These are phyloP conservation scores for Glycine latifolia DNA, from an alignment of 306 rosid genomes.

Conservation along the genomic window DNA sequence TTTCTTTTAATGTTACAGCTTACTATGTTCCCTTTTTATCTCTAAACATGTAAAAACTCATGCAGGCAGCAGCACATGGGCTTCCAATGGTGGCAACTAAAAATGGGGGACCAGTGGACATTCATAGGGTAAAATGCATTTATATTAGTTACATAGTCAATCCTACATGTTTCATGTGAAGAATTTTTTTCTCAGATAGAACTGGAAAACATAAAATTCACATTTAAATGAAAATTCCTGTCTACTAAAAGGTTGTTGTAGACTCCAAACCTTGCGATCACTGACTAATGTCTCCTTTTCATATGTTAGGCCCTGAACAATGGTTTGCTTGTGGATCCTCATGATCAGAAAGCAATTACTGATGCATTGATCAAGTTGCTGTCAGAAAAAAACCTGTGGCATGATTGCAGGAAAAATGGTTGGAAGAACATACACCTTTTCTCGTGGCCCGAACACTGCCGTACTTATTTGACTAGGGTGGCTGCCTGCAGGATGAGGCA, in stretches of 20 bases:
- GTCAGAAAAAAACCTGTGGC: slow-evolving; percentile 52
- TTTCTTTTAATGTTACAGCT: background rate
- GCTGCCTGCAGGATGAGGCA: slow-evolving; percentile 55
- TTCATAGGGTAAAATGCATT: slow-evolving; percentile 63
- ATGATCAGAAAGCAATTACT: slow-evolving; percentile 52
- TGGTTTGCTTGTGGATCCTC: slow-evolving; percentile 55
- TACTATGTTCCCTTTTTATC: background rate
- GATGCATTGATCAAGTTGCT: slow-evolving; percentile 48
- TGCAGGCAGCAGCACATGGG: slow-evolving; percentile 94
- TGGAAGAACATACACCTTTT: slow-evolving; percentile 55
- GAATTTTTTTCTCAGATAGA: too few species aligned
- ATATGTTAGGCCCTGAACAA: slow-evolving; percentile 48
- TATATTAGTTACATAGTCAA: too few species aligned
- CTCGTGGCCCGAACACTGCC: slow-evolving; percentile 52
- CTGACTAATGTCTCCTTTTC: slow-evolving; percentile 4
- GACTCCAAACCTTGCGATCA: slow-evolving; percentile 11
- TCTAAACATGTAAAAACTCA: slow-evolving; percentile 30
- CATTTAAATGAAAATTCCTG: slow-evolving; percentile 9
- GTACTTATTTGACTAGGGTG: slow-evolving; percentile 49
- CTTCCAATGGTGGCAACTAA: slow-evolving; percentile 95
- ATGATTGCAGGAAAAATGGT: slow-evolving; percentile 51
- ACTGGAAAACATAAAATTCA: slow-evolving; percentile 14
- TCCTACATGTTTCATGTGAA: too few species aligned
- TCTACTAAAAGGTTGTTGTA: background rate
- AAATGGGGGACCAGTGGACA: slow-evolving; percentile 96